phyloP scores from a whole-genome alignment of 371 early-diverging fungal genomes.

The Mucor circinelloides region DNA sequence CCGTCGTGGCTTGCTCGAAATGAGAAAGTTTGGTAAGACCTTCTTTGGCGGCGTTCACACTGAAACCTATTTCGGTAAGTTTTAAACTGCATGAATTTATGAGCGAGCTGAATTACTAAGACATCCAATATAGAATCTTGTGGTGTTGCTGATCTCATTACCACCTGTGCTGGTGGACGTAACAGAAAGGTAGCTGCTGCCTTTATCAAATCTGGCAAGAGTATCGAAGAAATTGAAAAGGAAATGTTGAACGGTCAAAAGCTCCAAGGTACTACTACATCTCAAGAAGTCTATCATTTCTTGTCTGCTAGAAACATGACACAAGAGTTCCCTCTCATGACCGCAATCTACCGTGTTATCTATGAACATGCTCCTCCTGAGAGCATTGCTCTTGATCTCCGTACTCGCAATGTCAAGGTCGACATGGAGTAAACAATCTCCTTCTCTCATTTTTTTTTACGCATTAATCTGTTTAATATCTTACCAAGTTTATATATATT shows the following conservation, averaged over 20 bases:
- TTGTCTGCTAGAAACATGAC: slow-evolving; percentile 64
- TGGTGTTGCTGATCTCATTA: slow-evolving; percentile 90
- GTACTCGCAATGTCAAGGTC: not conserved
- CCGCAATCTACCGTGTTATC: slow-evolving; percentile 86
- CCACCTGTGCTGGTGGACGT: slow-evolving; percentile 94
- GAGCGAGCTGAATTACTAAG: not conserved
- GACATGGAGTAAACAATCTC: not conserved
- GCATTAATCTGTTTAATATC: not conserved
- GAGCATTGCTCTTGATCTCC: slow-evolving; percentile 54
- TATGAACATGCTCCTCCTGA: slow-evolving; percentile 68
- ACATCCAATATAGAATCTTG: slow-evolving; percentile 73
- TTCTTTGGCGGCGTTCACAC: slow-evolving; percentile 77
- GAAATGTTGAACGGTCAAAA: slow-evolving; percentile 95
- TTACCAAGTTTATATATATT: not conserved
- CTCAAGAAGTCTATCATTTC: slow-evolving; percentile 87
- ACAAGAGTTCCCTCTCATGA: slow-evolving; percentile 83
- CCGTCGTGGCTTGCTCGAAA: slow-evolving; percentile 95
- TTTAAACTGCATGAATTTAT: not conserved
- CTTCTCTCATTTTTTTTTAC: not conserved
- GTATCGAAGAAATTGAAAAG: slow-evolving; percentile 83
- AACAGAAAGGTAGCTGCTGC: slow-evolving; percentile 92
- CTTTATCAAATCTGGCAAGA: slow-evolving; percentile 79
- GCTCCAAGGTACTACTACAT: slow-evolving; percentile 95
- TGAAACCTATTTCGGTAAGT: slow-evolving; percentile 72
- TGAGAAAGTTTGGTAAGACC: slow-evolving; percentile 88